Percentiles rank a stretch among this genome's conserved stretches.
These are phyloP conservation scores for Tolypocladium album DNA, from an alignment of 2,329 filamentous ascomycete species.

Conservation along the genomic window DNA sequence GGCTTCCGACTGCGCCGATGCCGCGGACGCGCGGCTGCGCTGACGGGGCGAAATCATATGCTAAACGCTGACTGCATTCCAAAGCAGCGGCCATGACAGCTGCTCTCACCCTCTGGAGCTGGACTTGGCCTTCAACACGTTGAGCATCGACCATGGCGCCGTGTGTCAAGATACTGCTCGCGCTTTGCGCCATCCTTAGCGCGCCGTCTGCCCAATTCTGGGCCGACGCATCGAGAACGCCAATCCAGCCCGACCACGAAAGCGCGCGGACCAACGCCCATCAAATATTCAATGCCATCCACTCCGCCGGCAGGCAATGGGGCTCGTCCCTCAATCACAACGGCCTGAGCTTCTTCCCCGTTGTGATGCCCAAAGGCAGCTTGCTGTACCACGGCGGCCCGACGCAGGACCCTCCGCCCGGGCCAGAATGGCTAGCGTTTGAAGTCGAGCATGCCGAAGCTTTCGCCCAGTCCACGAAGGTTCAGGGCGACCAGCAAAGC, in stretches of 20 bases:
- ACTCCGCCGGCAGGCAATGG: conserved; percentile 65
- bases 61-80: not conserved
- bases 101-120: not conserved
- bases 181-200: not conserved
- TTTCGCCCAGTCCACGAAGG: conserved; percentile 36
- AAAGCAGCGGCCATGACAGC: not conserved
- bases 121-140: not conserved
- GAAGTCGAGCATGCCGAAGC: conserved; percentile 62
- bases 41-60: not conserved
- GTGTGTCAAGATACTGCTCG: not conserved
- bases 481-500: not conserved
- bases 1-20: not conserved
- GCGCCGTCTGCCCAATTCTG: not conserved
- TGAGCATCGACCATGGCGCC: not conserved
- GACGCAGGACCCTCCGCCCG: conserved; percentile 32
- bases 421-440: conserved; percentile 64
- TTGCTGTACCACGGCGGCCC: conserved; percentile 56
- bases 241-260: conserved; percentile 24
- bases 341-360: conserved; percentile 62
- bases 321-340: conserved; percentile 65
- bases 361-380: conserved; percentile 51
- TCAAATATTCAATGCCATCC: conserved; percentile 62
- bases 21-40: not conserved
- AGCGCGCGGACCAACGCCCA: conserved; percentile 41
- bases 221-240: not conserved